Evolutionary conservation across 192 early-diverging fungal species (phyloP), one percentile per base, ranked within the genome.

Genomic region (Backusella psychrophila): DNA sequence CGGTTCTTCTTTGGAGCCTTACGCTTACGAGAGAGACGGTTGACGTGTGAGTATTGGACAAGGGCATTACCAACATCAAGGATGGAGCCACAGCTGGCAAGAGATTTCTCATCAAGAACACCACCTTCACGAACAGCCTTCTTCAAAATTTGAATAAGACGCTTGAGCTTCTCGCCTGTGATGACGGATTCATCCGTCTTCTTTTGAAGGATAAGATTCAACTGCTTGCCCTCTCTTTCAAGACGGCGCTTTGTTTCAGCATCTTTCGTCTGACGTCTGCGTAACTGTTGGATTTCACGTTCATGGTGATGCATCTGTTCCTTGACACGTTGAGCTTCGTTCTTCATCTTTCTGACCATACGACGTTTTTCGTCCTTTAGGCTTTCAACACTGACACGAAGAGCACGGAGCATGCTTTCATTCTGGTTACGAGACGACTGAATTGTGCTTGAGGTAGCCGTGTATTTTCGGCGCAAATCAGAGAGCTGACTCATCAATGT

Each of bases 361-460:
- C 89, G 84, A 23, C 88, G 71, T 75, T 94, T 95, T 81, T 95
- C 94, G 11, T 82, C 82, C 81, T 93, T 93, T 49, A 93, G 85
- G 12, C 85, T 82, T 71, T 90, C 88, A 21, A 95, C 89, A n/a
- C 89, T 91, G 5, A 84, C 84, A 68, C 87, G 86, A 44, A 94
- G 85, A 5, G 87, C 87, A 41, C 89, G 86, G 8, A 91, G 84
- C 34, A 90, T 82, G 29, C 81, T 88, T 66, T 92, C 93, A 46
- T 87, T 86, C 65, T 88, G 69, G 42, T 76, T 86, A n/a, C 87
- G 85, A 12, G 81, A 77, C 9, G 78, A 74, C 4, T 85, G 82
- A 34, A 84, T 85, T 4, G 86, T 71, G 69, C 81, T 85, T 26
- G 87, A 85, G 1, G 87, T 85, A 35, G 83, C 85, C 6, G 86